These are phyloP conservation scores for Royoungia palumana DNA, from an alignment of 768 basidiomycete genomes.

Conservation along the genomic window DNA sequence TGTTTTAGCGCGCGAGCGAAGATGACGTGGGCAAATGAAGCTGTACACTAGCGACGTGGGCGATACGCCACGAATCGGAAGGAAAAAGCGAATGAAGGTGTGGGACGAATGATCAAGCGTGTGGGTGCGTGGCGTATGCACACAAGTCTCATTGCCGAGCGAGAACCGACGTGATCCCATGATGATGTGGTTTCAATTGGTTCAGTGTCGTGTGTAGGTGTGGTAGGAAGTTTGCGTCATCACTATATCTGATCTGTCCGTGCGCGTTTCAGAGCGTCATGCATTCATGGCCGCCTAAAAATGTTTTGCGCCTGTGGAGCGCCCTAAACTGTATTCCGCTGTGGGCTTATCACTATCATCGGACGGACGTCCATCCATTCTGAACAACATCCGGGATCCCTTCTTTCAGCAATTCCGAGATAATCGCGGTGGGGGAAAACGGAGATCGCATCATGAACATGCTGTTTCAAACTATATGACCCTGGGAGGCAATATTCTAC, in stretches of 20 bases:
- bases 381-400: neutral
- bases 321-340: neutral
- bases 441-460: neutral
- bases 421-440: neutral
- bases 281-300: too few species aligned
- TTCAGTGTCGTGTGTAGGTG: too few species aligned
- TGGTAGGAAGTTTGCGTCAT: constrained; percentile 1
- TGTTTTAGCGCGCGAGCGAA: constrained; percentile 24
- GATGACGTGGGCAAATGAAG: neutral
- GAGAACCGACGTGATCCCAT: too few species aligned
- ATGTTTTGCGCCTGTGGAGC: too few species aligned
- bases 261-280: neutral
- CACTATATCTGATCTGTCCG: neutral
- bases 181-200: too few species aligned
- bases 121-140: too few species aligned
- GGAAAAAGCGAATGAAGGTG: neutral
- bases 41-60: constrained; percentile 3
- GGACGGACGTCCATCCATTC: constrained; percentile 1
- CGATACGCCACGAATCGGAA: constrained; percentile 2
- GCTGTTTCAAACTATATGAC: too few species aligned
- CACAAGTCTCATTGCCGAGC: too few species aligned
- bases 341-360: constrained; percentile 15
- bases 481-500: too few species aligned
- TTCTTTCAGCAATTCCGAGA: neutral
- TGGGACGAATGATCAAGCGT: too few species aligned